Evolutionary conservation across 768 basidiomycete species (phyloP).

Genomic region (Mycena sanguinolenta): DNA sequence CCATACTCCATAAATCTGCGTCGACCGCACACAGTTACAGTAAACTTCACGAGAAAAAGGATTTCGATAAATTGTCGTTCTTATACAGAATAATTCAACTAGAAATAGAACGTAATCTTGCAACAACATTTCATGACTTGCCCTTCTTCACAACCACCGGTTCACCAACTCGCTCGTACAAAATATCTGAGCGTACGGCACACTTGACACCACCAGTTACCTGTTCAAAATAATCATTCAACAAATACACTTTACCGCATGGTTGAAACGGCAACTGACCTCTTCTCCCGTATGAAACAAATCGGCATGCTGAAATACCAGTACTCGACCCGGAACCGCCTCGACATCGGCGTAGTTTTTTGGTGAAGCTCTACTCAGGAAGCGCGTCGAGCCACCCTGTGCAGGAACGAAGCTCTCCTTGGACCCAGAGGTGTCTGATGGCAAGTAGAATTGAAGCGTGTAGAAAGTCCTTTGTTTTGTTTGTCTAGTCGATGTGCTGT

Average conservation of each 20-base stretch:
- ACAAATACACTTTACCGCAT: neutral
- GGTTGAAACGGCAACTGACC: neutral
- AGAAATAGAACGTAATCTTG: too few species aligned
- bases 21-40: too few species aligned
- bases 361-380: neutral
- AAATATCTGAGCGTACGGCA: slow-evolving; percentile 27
- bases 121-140: neutral
- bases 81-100: too few species aligned
- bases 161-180: slow-evolving; percentile 26
- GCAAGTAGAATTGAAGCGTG: slow-evolving; percentile 35
- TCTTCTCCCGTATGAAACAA: slow-evolving; percentile 33
- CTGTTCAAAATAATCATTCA: neutral
- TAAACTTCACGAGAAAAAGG: too few species aligned
- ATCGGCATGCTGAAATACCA: slow-evolving; percentile 30
- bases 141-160: slow-evolving; percentile 5
- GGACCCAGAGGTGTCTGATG: slow-evolving; percentile 29
- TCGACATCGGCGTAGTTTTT: slow-evolving; percentile 28
- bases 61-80: too few species aligned
- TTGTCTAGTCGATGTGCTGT: slow-evolving; percentile 4
- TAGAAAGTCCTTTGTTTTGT: slow-evolving; percentile 31
- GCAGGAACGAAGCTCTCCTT: slow-evolving; percentile 28
- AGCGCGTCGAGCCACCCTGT: slow-evolving; percentile 30
- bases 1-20: too few species aligned
- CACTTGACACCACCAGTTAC: slow-evolving; percentile 27
- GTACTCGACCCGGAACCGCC: slow-evolving; percentile 28